Percentiles rank a stretch among this genome's conserved stretches.
These are phyloP conservation scores for Chamaecyparis obtusa DNA, from an alignment of 75 land plant genomes.

Conservation along the genomic window DNA sequence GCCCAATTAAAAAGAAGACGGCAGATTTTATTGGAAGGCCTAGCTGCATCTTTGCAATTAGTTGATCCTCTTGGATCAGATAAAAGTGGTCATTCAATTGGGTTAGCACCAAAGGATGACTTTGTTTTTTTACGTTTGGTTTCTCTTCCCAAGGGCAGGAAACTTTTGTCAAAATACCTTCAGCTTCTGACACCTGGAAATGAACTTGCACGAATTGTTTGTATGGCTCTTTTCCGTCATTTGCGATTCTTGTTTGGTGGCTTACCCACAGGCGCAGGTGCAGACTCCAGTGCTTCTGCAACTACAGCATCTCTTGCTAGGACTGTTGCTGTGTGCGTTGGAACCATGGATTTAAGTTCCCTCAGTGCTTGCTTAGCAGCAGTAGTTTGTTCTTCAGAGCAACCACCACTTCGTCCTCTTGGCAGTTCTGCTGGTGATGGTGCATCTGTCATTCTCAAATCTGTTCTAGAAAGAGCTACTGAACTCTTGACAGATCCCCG, in stretches of 20 bases:
- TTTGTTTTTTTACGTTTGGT: conserved; percentile 81
- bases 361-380: conserved; percentile 85
- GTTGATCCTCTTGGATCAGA: conserved; percentile 67
- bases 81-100: conserved; percentile 47
- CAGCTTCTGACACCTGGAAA: conserved; percentile 60
- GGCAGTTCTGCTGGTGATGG: conserved; percentile 89
- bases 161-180: conserved; percentile 68
- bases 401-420: conserved; percentile 85
- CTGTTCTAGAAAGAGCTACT: conserved; percentile 81
- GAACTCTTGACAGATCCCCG: conserved; percentile 63
- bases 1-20: conserved; percentile 61
- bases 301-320: conserved; percentile 47
- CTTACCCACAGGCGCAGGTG: conserved; percentile 17
- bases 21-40: conserved; percentile 76
- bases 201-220: conserved; percentile 68
- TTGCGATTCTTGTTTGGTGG: conserved; percentile 75
- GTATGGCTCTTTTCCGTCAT: conserved; percentile 91
- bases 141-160: conserved; percentile 82
- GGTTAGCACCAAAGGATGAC: conserved; percentile 68
- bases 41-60: conserved; percentile 81
- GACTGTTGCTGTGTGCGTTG: conserved; percentile 54
- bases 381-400: conserved; percentile 82
- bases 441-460: conserved; percentile 66
- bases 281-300: conserved; percentile 55
- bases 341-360: conserved; percentile 67